Evolutionary conservation across 805 yeast genomes (phyloP), one percentile per base, ranked within the genome.

Genomic region (Starmerella apis): DNA sequence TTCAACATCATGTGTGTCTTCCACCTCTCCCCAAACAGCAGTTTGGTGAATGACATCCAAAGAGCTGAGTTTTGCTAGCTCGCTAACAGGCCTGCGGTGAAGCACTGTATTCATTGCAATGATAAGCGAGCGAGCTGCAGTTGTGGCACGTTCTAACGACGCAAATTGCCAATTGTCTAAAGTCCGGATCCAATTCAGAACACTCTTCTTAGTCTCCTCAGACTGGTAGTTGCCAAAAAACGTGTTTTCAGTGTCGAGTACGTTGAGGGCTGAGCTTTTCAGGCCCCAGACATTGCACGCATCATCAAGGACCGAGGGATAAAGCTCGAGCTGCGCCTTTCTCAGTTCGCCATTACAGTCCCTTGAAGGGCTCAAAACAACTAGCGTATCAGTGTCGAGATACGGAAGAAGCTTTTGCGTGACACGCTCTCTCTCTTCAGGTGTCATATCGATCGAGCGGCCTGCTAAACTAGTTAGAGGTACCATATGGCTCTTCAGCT

Each of bases 1-100:
- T 61, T 86, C 94, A n/a, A 92, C 96, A 65, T 92, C 98, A 63
- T 92, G 98, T 2, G 97, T 86, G 62, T 92, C 98, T 68, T 92
- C 97, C 22, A 90, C 97, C 66, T 90, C 96, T 28, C 98, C 98
- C 98, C 98, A 92, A 61, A 80, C 76, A 20, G 78, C 79, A 31
- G 94, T 84, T 68, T 92, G 99, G 66, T 77, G 77, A 30, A 81
- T 79, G 13, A 81, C 80, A 63, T 92, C 99, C 59, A 92, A 71
- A 50, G 83, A 80, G 9, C 87, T 87, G 51, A 83, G 76, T 59
- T 78, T 78, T 1, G 88, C 82, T 35, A 90, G 73, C 54, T 86
- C 84, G 48, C 82, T 87, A 16, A 84, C 67, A 47, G 75, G 65
- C 25, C 69, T 56, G 9, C 63, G 58, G 39, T 61, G 57, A 8